Conservation (phyloP, 345 rosid genomes). For the Brassica cretica region DNA sequence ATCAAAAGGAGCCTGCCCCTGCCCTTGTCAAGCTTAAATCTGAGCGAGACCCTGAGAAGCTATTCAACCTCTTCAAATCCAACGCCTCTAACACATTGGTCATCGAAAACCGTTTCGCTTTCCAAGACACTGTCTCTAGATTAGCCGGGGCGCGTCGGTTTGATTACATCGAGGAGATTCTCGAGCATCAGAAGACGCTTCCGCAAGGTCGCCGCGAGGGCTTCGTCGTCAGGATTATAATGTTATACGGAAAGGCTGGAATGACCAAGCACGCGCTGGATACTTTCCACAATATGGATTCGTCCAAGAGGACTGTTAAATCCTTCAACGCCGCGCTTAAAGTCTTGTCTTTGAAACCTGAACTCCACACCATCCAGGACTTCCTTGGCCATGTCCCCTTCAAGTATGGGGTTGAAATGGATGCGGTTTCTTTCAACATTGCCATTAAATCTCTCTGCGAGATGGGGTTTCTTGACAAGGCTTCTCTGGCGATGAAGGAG, state of each 20-base stretch:
- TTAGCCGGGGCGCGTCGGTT: slow-evolving; percentile 65
- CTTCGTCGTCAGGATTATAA: slow-evolving; percentile 72
- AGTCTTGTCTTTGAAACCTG: slow-evolving; percentile 54
- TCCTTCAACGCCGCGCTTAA: slow-evolving; percentile 74
- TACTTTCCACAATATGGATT: slow-evolving; percentile 64
- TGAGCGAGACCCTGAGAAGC: slow-evolving; percentile 78
- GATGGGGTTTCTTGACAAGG: slow-evolving; percentile 55
- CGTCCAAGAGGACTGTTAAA: slow-evolving; percentile 60
- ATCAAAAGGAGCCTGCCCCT: slow-evolving; percentile 53
- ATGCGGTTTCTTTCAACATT: slow-evolving; percentile 58
- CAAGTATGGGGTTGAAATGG: slow-evolving; percentile 50
- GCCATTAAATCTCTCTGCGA: slow-evolving; percentile 59
- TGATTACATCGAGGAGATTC: slow-evolving; percentile 68
- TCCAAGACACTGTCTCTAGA: slow-evolving; percentile 71
- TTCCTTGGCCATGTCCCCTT: slow-evolving; percentile 45
- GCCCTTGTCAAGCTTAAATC: slow-evolving; percentile 74
- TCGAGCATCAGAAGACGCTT: slow-evolving; percentile 83
- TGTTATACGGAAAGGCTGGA: slow-evolving; percentile 77
- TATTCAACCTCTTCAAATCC: slow-evolving; percentile 61
- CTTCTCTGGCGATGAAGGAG: slow-evolving; percentile 53
- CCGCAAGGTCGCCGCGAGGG: slow-evolving; percentile 86
- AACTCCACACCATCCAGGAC: slow-evolving; percentile 49
- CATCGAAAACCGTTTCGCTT: slow-evolving; percentile 66
- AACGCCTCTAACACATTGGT: slow-evolving; percentile 65
- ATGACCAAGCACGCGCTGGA: slow-evolving; percentile 66